phyloP scores from a whole-genome alignment of 257 asterid species.

The Jacaranda copaia region DNA sequence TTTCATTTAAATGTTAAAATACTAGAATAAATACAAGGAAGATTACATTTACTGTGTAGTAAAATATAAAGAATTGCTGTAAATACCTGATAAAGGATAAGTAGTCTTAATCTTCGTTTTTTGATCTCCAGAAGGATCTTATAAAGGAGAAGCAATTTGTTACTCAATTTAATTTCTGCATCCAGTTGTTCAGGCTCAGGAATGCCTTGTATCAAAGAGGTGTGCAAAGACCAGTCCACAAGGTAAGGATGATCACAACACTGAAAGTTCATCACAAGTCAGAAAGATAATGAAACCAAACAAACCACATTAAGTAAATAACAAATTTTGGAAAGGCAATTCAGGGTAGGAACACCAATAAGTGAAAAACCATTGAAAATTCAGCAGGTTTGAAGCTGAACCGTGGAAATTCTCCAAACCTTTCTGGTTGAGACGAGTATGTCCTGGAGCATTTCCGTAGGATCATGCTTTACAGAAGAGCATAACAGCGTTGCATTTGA shows the following conservation, averaged over 20 bases:
- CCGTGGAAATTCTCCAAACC: constrained; percentile 43
- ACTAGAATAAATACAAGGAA: constrained; percentile 13
- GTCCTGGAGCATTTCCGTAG: constrained; percentile 40
- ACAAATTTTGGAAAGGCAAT: background rate
- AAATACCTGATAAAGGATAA: constrained; percentile 68
- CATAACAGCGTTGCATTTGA: constrained; percentile 55
- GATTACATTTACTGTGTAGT: background rate
- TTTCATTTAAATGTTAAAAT: constrained; percentile 11
- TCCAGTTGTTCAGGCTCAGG: constrained; percentile 52
- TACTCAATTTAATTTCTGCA: constrained; percentile 64
- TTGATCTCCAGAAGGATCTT: constrained; percentile 59
- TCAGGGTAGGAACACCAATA: constrained; percentile 9
- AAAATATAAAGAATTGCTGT: background rate
- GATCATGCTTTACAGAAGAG: constrained; percentile 40
- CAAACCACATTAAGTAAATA: constrained; percentile 21
- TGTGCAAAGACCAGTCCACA: constrained; percentile 51
- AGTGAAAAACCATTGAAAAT: background rate
- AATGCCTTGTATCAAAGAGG: constrained; percentile 46
- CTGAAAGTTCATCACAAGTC: constrained; percentile 42
- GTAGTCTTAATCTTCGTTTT: constrained; percentile 59
- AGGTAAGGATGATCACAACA: constrained; percentile 82
- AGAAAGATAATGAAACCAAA: constrained; percentile 27
- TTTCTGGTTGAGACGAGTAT: constrained; percentile 53
- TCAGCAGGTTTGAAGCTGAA: constrained; percentile 16
- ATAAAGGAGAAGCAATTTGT: constrained; percentile 65